A percentile compares a stretch with the other conserved stretches of the same genome.
These are phyloP conservation scores for Sinapis alba DNA, from an alignment of 441 rosid genomes.

Conservation along the genomic window DNA sequence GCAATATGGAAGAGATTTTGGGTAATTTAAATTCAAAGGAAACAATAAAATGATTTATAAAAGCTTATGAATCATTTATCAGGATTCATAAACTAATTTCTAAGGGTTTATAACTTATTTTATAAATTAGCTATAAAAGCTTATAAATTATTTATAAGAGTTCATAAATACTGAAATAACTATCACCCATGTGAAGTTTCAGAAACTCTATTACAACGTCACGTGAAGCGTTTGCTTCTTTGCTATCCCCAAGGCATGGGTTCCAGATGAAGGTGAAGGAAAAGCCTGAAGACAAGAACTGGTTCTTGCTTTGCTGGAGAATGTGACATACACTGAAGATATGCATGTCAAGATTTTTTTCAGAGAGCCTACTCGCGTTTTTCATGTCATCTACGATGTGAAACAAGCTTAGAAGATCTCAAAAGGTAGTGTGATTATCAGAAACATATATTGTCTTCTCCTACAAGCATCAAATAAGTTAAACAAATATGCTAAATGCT, in stretches of 20 bases:
- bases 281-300: slow-evolving; percentile 47
- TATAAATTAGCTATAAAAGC: too few relatives aligned
- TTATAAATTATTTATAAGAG: too few relatives aligned
- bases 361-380: too few relatives aligned
- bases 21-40: not conserved
- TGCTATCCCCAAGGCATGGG: slow-evolving; percentile 40
- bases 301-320: slow-evolving; percentile 38
- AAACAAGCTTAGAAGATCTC: slow-evolving; percentile 64
- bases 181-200: slow-evolving; percentile 57
- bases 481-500: too few relatives aligned
- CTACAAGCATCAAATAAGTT: slow-evolving; percentile 44
- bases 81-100: too few relatives aligned
- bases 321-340: too few relatives aligned
- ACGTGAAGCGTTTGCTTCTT: slow-evolving; percentile 50
- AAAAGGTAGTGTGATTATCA: slow-evolving; percentile 54
- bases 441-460: slow-evolving; percentile 44
- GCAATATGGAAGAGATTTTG: not conserved
- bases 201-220: slow-evolving; percentile 54
- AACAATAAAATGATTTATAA: too few relatives aligned
- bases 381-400: too few relatives aligned
- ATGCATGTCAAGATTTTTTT: too few relatives aligned
- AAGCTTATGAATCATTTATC: too few relatives aligned
- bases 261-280: slow-evolving; percentile 62
- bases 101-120: too few relatives aligned
- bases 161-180: too few relatives aligned